These are phyloP conservation scores for Pyrenophora teres DNA, from an alignment of 2,329 filamentous ascomycete species.

Conservation along the genomic window DNA sequence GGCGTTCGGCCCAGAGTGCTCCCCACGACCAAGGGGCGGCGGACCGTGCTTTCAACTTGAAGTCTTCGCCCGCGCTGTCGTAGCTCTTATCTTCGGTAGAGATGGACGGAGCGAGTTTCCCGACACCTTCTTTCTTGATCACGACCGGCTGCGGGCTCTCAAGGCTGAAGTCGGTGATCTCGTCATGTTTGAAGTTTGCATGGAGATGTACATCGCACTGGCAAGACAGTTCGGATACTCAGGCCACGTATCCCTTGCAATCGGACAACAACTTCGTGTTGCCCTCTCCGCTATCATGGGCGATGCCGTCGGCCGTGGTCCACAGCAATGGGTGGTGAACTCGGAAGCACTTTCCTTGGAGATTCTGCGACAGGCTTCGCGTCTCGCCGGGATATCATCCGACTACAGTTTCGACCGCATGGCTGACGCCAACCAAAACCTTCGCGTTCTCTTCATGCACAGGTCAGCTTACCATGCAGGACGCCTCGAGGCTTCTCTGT, in stretches of 20 bases:
- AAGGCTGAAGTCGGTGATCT: conserved; percentile 59
- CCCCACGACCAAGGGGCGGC: conserved; percentile 18
- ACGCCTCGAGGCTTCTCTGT: conserved; percentile 33
- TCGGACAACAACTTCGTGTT: conserved; percentile 32
- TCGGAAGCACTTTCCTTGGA: conserved; percentile 53
- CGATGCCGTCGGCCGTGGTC: conserved; percentile 31
- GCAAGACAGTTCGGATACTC: conserved; percentile 33
- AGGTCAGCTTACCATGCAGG: conserved; percentile 40
- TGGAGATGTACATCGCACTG: conserved; percentile 52
- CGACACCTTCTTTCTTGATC: conserved; percentile 62
- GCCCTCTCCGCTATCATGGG: conserved; percentile 50
- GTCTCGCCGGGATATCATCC: conserved; percentile 34
- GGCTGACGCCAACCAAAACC: conserved; percentile 43
- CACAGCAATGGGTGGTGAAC: conserved; percentile 47
- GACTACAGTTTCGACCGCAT: conserved; percentile 43
- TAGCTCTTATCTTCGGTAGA: conserved; percentile 51
- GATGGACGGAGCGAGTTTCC: conserved; percentile 50
- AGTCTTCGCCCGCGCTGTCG: conserved; percentile 54
- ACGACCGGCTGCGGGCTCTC: conserved; percentile 59
- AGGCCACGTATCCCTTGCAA: conserved; percentile 26
- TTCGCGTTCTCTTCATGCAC: conserved; percentile 41
- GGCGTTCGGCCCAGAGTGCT: conserved; percentile 30
- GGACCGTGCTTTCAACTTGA: conserved; percentile 35
- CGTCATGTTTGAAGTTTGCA: conserved; percentile 61
- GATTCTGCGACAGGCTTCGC: conserved; percentile 51